Evolutionary conservation across 208 protist species (phyloP).

Genomic region (Crithidia fasciculata): DNA sequence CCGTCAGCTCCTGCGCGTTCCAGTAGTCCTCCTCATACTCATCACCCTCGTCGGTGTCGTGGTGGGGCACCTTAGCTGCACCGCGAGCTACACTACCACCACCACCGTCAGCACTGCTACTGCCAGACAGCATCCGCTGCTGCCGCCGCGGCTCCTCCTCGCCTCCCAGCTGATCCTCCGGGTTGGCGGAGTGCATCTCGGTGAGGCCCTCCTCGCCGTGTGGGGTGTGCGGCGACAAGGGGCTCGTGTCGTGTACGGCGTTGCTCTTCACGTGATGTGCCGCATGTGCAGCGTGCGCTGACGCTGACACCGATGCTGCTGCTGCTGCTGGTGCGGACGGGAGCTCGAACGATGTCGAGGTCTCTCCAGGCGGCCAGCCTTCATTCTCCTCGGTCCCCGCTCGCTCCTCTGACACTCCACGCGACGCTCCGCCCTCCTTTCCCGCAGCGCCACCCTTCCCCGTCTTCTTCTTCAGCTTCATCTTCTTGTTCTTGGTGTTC

Average conservation of each 20-base stretch:
- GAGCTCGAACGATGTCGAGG: no score
- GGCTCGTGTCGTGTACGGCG: background rate
- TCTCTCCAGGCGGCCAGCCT: no score
- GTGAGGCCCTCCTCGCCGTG: background rate
- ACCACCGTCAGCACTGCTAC: background rate
- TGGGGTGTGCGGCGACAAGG: background rate
- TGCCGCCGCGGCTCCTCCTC: background rate
- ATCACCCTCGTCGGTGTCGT: no score
- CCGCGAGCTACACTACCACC: background rate
- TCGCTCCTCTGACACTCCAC: background rate
- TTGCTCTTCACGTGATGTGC: no score
- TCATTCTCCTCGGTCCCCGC: background rate
- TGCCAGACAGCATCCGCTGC: no score
- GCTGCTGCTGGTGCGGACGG: no score
- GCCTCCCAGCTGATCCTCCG: background rate
- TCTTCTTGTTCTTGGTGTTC: background rate
- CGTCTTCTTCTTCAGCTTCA: background rate
- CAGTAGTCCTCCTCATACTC: no score
- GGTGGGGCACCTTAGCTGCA: no score
- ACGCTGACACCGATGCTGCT: no score
- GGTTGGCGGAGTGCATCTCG: background rate
- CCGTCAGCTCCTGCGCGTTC: no score
- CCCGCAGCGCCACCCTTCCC: background rate
- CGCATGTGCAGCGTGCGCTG: no score
- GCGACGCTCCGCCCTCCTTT: background rate